Conservation (phyloP, 352 stramenopile species). For the Globisporangium parvum region DNA sequence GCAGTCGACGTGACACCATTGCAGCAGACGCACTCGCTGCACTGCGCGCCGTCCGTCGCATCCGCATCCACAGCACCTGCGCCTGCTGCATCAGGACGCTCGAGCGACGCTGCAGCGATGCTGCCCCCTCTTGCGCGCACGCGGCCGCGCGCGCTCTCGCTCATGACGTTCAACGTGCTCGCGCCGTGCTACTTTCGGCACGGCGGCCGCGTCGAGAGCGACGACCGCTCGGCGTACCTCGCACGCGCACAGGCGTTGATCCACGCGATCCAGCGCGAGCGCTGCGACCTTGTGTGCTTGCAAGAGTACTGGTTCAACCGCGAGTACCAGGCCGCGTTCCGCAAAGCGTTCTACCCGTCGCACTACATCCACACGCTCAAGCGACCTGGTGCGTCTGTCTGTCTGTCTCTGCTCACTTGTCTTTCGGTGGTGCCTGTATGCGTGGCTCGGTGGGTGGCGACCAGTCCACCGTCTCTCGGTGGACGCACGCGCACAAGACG, state of each 20-base stretch:
- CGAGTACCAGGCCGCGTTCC: slow-evolving; percentile 71
- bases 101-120: slow-evolving; percentile 6
- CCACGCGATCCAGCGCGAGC: slow-evolving; percentile 60
- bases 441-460: neutral
- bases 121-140: slow-evolving; percentile 23
- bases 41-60: too few species aligned
- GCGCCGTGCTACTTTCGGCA: slow-evolving; percentile 86
- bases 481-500: neutral
- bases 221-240: slow-evolving; percentile 54
- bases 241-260: slow-evolving; percentile 66
- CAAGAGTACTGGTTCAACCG: slow-evolving; percentile 85
- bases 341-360: slow-evolving; percentile 44
- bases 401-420: neutral
- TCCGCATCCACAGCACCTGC: neutral
- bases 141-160: slow-evolving; percentile 39
- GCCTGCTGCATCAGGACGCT: neutral
- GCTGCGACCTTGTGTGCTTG: slow-evolving; percentile 73
- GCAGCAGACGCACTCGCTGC: neutral
- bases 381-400: slow-evolving; percentile 29
- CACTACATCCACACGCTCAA: slow-evolving; percentile 76
- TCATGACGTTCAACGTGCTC: slow-evolving; percentile 87
- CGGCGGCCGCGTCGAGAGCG: slow-evolving; percentile 64
- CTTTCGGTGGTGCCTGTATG: neutral
- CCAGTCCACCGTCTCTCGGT: too few species aligned
- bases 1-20: too few species aligned